Evolutionary conservation across 2,329 filamentous ascomycete genomes (phyloP), one percentile per base, ranked within the genome.

Genomic region (Cordyceps cateniannulata): DNA sequence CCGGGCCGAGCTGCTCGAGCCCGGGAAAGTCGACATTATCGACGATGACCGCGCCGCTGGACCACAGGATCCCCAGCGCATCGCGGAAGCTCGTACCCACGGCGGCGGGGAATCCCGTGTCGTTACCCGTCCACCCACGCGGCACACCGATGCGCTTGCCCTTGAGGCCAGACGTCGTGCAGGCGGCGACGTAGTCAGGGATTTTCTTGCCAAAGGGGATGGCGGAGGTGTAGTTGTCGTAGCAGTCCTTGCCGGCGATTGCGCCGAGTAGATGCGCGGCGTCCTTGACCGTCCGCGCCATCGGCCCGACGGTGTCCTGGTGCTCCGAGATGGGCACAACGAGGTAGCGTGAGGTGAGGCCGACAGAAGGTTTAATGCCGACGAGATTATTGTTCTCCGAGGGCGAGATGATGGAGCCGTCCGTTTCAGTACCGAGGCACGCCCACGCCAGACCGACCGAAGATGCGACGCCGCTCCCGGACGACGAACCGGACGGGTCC

Each of bases 351-450:
- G 83, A 85, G 0, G 82, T 88, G 3, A 89, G 74, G 0, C 86
- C 87, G 1, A 88, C 83, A 0, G 85, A 87, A 1, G 86, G 85
- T 68, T 86, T 87, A 69, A 90, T 85, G 1, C 85, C 87, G 0
- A 88, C 86, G 1, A 89, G 64, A 58, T 86, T 86, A 70, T 83
- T 87, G 1, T 65, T 60, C 27, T 70, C 64, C 1, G 75, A 68
- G 0, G 87, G 87, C 5, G 75, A 78, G 1, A 88, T 65, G 53
- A 89, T 86, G 16, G 82, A 86, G 3, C 85, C 86, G 62, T 78
- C 77, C 0, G 86, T 89, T 69, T 87, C 86, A 0, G 85, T 84
- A 1, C 86, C 86, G 2, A 89, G 69, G 14, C 79, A 67, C 9
- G 81, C 85, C 55, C 82, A 73, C 0, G 84, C 82, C 2, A 89